These are phyloP conservation scores for Mollisia scopiformis DNA, from an alignment of 2,329 filamentous ascomycete species.

Conservation along the genomic window DNA sequence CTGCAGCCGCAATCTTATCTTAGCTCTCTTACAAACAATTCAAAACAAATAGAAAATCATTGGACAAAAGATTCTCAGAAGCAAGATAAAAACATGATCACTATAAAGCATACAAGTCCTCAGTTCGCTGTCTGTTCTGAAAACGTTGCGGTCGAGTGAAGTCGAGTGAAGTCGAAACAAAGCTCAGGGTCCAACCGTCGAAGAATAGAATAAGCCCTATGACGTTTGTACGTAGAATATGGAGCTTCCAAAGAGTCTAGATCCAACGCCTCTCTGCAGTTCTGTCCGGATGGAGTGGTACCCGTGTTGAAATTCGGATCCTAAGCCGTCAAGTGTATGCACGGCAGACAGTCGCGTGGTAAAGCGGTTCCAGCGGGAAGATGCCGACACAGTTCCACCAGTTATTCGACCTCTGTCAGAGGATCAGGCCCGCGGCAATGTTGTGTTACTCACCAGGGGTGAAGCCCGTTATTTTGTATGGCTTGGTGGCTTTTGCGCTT, in stretches of 20 bases:
- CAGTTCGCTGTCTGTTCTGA: neutral
- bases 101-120: neutral
- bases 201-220: neutral
- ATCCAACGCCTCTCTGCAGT: neutral
- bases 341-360: neutral
- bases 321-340: neutral
- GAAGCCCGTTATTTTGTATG: no score
- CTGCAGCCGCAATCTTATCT: neutral
- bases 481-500: no score
- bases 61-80: neutral
- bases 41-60: neutral
- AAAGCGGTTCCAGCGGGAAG: neutral
- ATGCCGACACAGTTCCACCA: no score
- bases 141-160: no score
- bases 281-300: neutral
- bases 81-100: neutral
- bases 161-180: neutral
- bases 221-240: neutral
- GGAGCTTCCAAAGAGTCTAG: neutral
- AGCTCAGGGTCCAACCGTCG: neutral
- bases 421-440: no score
- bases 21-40: neutral
- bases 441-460: no score
- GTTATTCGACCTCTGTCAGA: no score
- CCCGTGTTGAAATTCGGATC: neutral